Percentiles rank a stretch among this genome's conserved stretches.
Conservation (phyloP, 1,284 basidiomycete genomes). For the Ganoderma meredithae region DNA sequence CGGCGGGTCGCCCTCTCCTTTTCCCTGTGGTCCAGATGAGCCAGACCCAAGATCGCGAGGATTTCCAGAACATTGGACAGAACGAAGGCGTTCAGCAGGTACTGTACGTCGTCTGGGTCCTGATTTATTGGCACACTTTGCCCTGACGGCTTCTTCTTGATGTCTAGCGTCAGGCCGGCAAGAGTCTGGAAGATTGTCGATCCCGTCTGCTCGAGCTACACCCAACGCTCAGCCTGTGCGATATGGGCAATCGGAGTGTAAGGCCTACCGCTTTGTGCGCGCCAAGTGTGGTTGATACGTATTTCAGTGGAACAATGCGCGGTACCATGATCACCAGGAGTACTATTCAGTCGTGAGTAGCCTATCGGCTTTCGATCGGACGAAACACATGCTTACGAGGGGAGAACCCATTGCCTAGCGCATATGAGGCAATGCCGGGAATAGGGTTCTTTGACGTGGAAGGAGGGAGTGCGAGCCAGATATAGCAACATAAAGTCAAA, state of each 20-base stretch:
- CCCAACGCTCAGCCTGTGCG: neutral
- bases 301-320: conserved; percentile 71
- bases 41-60: conserved; percentile 55
- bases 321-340: conserved; percentile 80
- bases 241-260: neutral
- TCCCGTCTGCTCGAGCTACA: conserved; percentile 77
- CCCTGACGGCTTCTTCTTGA: conserved; percentile 42
- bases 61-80: conserved; percentile 68
- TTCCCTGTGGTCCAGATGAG: conserved; percentile 51
- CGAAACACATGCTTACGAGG: conserved; percentile 56
- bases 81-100: conserved; percentile 66
- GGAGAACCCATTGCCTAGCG: conserved; percentile 76
- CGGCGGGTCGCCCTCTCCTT: conserved; percentile 37
- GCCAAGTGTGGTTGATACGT: conserved; percentile 80
- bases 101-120: conserved; percentile 49
- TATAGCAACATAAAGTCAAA: conserved; percentile 69
- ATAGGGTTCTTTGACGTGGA: conserved; percentile 61
- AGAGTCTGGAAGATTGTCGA: conserved; percentile 76
- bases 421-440: conserved; percentile 70
- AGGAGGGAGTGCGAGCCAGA: conserved; percentile 72
- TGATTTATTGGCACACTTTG: conserved; percentile 19
- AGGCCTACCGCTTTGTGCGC: conserved; percentile 77
- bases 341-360: conserved; percentile 47
- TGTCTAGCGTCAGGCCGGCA: conserved; percentile 69
- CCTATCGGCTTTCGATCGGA: neutral